Conservation (phyloP, 148 eudicot genomes). For the Cornus kousa region DNA sequence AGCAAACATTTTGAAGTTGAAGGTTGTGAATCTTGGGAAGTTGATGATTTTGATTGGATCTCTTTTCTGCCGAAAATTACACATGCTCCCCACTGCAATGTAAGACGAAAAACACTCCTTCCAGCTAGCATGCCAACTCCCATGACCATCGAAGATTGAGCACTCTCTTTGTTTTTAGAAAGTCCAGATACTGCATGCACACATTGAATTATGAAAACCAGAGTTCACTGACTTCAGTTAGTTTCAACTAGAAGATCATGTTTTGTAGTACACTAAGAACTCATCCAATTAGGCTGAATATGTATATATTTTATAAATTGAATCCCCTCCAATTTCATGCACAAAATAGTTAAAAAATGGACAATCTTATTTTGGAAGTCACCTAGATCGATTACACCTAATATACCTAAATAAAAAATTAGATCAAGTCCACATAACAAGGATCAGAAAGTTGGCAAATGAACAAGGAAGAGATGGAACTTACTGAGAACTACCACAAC, state of each 20-base stretch:
- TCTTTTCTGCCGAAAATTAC: constrained; percentile 24
- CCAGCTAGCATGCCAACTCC: constrained; percentile 29
- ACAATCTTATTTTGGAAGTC: too few relatives aligned
- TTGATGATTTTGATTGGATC: neutral
- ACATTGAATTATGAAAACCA: too few relatives aligned
- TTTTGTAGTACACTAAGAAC: too few relatives aligned
- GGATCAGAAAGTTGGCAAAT: neutral
- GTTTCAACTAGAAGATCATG: too few relatives aligned
- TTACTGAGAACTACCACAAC: constrained; percentile 27
- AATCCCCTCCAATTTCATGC: neutral
- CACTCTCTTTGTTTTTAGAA: constrained; percentile 5
- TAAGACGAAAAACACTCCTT: constrained; percentile 26
- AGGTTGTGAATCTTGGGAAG: neutral
- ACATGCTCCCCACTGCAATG: constrained; percentile 38
- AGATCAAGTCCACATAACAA: neutral
- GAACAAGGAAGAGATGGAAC: neutral
- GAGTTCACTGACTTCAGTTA: neutral
- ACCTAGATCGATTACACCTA: too few relatives aligned
- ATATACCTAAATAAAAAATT: too few relatives aligned
- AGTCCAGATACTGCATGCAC: constrained; percentile 28
- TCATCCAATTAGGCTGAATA: too few relatives aligned
- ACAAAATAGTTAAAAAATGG: neutral
- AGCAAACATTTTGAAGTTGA: constrained; percentile 7
- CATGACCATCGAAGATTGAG: constrained; percentile 18
- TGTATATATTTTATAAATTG: too few relatives aligned